Evolutionary conservation across 2,329 filamentous ascomycete genomes (phyloP).

Genomic region (Cryphonectria naterciae): DNA sequence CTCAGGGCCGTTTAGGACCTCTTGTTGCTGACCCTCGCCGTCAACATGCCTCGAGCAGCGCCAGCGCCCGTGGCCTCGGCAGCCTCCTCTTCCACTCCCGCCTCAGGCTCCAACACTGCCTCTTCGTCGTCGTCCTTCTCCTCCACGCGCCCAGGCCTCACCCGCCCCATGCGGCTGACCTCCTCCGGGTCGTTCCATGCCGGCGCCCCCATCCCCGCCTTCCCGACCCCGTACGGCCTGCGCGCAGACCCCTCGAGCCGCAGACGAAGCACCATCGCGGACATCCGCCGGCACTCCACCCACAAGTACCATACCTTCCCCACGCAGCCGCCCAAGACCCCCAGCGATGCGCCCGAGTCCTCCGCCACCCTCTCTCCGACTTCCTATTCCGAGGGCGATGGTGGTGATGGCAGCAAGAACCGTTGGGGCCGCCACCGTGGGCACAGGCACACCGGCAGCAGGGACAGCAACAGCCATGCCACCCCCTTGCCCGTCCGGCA

Average conservation of each 20-base stretch:
- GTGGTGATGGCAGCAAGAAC: background rate
- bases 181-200: slow-evolving; percentile 57
- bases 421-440: slow-evolving; percentile 4
- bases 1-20: slow-evolving; percentile 13
- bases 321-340: slow-evolving; percentile 70
- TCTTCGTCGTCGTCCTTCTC: background rate
- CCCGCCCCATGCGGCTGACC: slow-evolving; percentile 28
- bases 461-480: slow-evolving; percentile 46
- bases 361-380: slow-evolving; percentile 33
- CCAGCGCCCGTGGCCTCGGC: slow-evolving; percentile 15
- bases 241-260: slow-evolving; percentile 26
- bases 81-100: slow-evolving; percentile 9
- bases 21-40: background rate
- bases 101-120: background rate
- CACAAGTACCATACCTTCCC: slow-evolving; percentile 83
- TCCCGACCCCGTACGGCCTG: slow-evolving; percentile 33
- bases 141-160: slow-evolving; percentile 19
- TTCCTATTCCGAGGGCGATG: slow-evolving; percentile 32
- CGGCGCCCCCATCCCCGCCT: slow-evolving; percentile 52
- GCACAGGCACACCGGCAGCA: slow-evolving; percentile 34
- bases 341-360: slow-evolving; percentile 53
- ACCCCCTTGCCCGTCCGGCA: slow-evolving; percentile 83
- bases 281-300: slow-evolving; percentile 45
- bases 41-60: slow-evolving; percentile 20
- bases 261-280: slow-evolving; percentile 22